A percentile compares a stretch with the other conserved stretches of the same genome.
phyloP scores from a whole-genome alignment of 371 early-diverging fungal genomes.

The Saksenaea oblongispora region DNA sequence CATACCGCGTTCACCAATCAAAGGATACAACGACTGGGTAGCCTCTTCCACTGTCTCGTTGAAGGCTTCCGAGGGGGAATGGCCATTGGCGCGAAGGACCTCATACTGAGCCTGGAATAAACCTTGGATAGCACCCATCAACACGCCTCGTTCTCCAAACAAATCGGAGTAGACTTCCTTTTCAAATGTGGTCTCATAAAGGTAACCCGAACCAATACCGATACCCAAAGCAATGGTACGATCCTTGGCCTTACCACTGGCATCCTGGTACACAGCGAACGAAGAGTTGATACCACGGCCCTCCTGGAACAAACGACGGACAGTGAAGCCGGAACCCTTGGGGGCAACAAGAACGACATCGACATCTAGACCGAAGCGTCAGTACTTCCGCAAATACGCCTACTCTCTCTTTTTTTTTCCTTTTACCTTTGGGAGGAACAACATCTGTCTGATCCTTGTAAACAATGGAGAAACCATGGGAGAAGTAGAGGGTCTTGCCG shows the following conservation, averaged over 20 bases:
- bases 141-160: slow-evolving; percentile 96
- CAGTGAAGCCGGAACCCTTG: slow-evolving; percentile 95
- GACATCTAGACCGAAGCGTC: slow-evolving; percentile 56
- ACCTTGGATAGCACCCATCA: slow-evolving; percentile 98
- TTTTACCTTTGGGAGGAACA: slow-evolving; percentile 73
- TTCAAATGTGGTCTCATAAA: slow-evolving; percentile 96
- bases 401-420: background rate
- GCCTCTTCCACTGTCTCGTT: slow-evolving; percentile 99
- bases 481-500: slow-evolving; percentile 98
- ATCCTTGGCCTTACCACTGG: slow-evolving; percentile 90
- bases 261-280: slow-evolving; percentile 94
- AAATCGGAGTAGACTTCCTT: slow-evolving; percentile 98
- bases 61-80: slow-evolving; percentile 97
- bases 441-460: slow-evolving; percentile 93
- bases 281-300: slow-evolving; percentile 98
- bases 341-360: slow-evolving; percentile 97
- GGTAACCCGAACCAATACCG: slow-evolving; percentile 95
- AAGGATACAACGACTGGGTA: slow-evolving; percentile 95
- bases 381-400: background rate
- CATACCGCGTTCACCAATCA: slow-evolving; percentile 97
- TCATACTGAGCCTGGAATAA: slow-evolving; percentile 97
- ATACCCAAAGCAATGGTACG: slow-evolving; percentile 92
- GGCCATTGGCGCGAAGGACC: slow-evolving; percentile 91
- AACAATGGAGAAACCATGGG: slow-evolving; percentile 96
- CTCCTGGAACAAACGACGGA: slow-evolving; percentile 94